phyloP scores from a whole-genome alignment of 768 basidiomycete genomes.

The Lactarius sp. region DNA sequence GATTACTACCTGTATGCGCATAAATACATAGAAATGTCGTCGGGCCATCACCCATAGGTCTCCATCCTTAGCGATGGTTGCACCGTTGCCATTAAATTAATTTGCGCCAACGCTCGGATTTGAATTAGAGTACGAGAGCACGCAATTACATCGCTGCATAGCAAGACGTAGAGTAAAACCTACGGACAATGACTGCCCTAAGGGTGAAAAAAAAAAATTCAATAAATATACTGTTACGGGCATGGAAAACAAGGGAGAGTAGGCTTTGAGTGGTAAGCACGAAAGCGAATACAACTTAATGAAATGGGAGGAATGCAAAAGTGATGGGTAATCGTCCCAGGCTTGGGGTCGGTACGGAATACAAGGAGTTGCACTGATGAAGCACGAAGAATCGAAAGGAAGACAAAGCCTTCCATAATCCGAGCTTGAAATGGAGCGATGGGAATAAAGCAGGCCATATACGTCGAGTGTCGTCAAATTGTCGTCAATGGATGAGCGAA shows the following conservation, averaged over 20 bases:
- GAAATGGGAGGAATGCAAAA: conserved; percentile 9
- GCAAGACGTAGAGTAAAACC: conserved; percentile 7
- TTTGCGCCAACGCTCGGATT: neutral
- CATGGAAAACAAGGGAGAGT: neutral
- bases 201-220: neutral
- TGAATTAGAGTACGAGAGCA: neutral
- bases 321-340: conserved; percentile 5
- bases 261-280: neutral
- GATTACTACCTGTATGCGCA: neutral
- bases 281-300: conserved; percentile 12
- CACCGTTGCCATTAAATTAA: neutral
- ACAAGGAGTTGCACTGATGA: conserved; percentile 11
- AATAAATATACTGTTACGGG: neutral
- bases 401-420: conserved; percentile 7
- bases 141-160: conserved; percentile 7
- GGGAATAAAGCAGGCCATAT: neutral
- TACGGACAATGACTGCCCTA: neutral
- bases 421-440: neutral
- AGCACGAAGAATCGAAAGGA: neutral
- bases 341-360: conserved; percentile 4
- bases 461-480: conserved; percentile 6
- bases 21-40: too few species aligned
- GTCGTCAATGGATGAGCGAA: conserved; percentile 6
- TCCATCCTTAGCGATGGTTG: neutral
- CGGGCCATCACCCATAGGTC: too few species aligned